Conservation (phyloP, 1,284 basidiomycete genomes). For the Schizophyllum commune region DNA sequence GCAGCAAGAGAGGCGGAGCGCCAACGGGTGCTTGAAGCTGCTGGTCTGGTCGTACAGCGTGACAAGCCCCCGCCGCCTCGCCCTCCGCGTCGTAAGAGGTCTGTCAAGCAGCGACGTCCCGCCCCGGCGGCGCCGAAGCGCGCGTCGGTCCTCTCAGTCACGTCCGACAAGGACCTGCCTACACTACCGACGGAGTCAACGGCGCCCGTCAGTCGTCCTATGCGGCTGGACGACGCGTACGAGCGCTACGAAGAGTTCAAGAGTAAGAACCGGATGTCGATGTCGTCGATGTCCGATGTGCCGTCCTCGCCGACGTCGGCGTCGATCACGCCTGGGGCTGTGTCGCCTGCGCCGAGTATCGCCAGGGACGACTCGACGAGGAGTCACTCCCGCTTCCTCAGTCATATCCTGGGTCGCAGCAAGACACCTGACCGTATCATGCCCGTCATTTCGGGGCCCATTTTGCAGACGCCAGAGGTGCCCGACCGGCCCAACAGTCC, state of each 20-base stretch:
- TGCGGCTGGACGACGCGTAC: conserved; percentile 78
- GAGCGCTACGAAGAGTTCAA: conserved; percentile 82
- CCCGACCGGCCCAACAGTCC: conserved; percentile 28
- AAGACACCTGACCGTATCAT: conserved; percentile 18
- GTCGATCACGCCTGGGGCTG: conserved; percentile 18
- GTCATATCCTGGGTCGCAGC: conserved; percentile 47
- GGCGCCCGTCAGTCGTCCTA: conserved; percentile 18
- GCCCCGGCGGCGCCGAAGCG: conserved; percentile 39
- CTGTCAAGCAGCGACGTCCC: conserved; percentile 30
- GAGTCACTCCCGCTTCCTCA: conserved; percentile 35
- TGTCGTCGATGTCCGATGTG: conserved; percentile 41
- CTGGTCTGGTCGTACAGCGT: conserved; percentile 72
- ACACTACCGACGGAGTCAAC: conserved; percentile 29
- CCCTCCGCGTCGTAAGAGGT: conserved; percentile 15
- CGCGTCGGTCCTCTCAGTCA: conserved; percentile 8
- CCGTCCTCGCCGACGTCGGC: conserved; percentile 22
- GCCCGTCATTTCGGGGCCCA: conserved; percentile 54
- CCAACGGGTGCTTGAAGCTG: conserved; percentile 77
- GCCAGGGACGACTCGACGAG: conserved; percentile 19
- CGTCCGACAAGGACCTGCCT: conserved; percentile 45
- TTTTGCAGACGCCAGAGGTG: conserved; percentile 27
- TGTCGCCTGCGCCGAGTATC: conserved; percentile 13
- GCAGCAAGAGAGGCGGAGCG: conserved; percentile 70
- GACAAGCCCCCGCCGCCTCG: conserved; percentile 35
- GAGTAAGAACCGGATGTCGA: conserved; percentile 51